Conservation (phyloP, 2,329 filamentous ascomycete species). For the Fusarium odoratissimum region DNA sequence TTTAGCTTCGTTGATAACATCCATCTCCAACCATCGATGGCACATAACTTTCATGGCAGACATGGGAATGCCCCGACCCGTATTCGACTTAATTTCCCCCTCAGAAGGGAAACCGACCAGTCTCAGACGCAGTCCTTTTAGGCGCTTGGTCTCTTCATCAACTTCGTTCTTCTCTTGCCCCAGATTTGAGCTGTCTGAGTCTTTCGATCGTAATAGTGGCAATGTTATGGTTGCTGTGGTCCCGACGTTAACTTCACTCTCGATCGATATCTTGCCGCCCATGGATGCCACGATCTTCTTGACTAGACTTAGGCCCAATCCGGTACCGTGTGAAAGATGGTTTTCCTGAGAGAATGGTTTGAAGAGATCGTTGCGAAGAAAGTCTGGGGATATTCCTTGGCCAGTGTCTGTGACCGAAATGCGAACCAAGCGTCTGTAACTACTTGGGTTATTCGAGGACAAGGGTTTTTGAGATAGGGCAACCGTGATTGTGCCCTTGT, state of each 20-base stretch:
- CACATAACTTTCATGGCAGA: conserved; percentile 33
- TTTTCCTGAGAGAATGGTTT: conserved; percentile 75
- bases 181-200: background rate
- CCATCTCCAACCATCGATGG: conserved; percentile 38
- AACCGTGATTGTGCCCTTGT: conserved; percentile 48
- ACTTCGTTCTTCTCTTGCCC: conserved; percentile 43
- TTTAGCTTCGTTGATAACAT: conserved; percentile 16
- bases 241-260: conserved; percentile 54
- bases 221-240: conserved; percentile 51
- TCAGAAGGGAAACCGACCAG: conserved; percentile 24
- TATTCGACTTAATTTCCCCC: conserved; percentile 3
- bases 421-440: conserved; percentile 29
- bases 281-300: conserved; percentile 69
- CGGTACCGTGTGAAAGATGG: conserved; percentile 67
- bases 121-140: conserved; percentile 47
- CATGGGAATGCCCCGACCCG: conserved; percentile 17
- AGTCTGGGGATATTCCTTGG: conserved; percentile 72
- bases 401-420: conserved; percentile 72
- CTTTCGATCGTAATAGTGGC: conserved; percentile 39
- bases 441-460: background rate
- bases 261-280: conserved; percentile 68
- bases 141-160: conserved; percentile 42
- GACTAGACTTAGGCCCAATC: conserved; percentile 74
- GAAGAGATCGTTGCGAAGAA: conserved; percentile 71
- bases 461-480: conserved; percentile 39